A percentile compares a stretch with the other conserved stretches of the same genome.
These are phyloP conservation scores for Keithomyces neogunnii DNA, from an alignment of 2,329 filamentous ascomycete genomes.

Conservation along the genomic window DNA sequence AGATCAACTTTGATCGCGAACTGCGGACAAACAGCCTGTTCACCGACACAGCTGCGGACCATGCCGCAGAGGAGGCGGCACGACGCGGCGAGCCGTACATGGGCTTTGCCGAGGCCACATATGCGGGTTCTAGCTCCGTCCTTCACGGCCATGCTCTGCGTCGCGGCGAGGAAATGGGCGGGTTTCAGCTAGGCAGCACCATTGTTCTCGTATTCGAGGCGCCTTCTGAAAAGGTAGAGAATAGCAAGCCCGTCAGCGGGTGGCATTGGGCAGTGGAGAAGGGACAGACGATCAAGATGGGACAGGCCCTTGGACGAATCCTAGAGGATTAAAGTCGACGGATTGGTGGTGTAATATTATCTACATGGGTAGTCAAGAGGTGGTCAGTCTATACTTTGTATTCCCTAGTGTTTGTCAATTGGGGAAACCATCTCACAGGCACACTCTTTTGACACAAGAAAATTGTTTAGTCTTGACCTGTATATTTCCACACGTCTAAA, in stretches of 20 bases:
- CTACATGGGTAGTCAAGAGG: background rate
- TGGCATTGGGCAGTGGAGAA: conserved; percentile 84
- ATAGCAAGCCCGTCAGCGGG: conserved; percentile 51
- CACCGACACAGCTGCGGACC: conserved; percentile 86
- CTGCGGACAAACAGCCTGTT: conserved; percentile 85
- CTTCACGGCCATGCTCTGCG: conserved; percentile 76
- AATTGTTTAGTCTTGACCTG: too few relatives aligned
- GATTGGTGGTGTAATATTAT: background rate
- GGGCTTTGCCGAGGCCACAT: conserved; percentile 91
- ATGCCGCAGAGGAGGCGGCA: conserved; percentile 71
- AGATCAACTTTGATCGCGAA: conserved; percentile 93
- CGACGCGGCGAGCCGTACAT: conserved; percentile 71
- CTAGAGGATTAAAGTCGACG: conserved; percentile 34
- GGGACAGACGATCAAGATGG: conserved; percentile 83
- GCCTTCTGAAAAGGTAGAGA: conserved; percentile 51
- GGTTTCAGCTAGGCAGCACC: conserved; percentile 91
- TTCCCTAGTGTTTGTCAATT: too few relatives aligned
- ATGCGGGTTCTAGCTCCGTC: conserved; percentile 66
- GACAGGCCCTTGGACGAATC: conserved; percentile 74
- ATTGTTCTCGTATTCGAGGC: conserved; percentile 96
- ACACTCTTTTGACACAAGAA: too few relatives aligned
- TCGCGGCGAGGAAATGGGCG: conserved; percentile 94
- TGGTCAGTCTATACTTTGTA: too few relatives aligned
- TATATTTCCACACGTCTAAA: too few relatives aligned
- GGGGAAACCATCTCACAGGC: too few relatives aligned